A percentile compares a stretch with the other conserved stretches of the same genome.
Evolutionary conservation across 108 stramenopile species (phyloP).

Genomic region (Seminavis robusta): DNA sequence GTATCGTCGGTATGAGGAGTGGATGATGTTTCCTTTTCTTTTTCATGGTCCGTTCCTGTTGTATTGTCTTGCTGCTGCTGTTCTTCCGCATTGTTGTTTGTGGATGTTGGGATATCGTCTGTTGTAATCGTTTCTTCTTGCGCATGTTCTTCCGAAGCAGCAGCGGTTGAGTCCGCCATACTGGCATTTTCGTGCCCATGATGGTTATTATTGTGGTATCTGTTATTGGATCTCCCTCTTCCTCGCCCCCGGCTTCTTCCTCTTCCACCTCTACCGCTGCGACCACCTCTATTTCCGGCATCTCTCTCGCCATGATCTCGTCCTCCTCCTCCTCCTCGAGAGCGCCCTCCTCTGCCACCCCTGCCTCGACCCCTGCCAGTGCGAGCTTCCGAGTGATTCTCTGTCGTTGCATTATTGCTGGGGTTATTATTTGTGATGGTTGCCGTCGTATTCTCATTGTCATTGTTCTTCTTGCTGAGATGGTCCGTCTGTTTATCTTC

Average conservation of each 20-base stretch:
- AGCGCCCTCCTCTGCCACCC: not conserved
- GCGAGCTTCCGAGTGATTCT: not conserved
- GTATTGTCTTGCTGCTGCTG: not conserved
- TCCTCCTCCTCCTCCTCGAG: constrained; percentile 9
- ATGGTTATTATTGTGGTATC: constrained; percentile 1
- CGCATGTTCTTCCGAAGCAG: no score
- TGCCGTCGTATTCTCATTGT: not conserved
- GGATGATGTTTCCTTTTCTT: not conserved
- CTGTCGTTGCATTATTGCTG: not conserved
- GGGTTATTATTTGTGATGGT: not conserved
- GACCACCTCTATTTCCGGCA: not conserved
- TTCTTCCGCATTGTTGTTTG: constrained; percentile 6
- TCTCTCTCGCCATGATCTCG: not conserved
- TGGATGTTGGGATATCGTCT: no score
- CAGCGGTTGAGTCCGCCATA: not conserved
- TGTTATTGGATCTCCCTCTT: constrained; percentile 5
- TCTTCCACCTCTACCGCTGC: not conserved
- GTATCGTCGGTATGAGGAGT: not conserved
- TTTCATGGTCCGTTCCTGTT: not conserved
- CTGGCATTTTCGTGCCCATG: not conserved
- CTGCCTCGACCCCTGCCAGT: not conserved
- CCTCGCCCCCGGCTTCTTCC: not conserved
- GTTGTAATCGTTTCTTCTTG: no score
- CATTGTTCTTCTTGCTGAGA: not conserved
- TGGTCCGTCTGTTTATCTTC: not conserved